phyloP scores from a whole-genome alignment of 768 basidiomycete species.

The Tylopilus intermedius region DNA sequence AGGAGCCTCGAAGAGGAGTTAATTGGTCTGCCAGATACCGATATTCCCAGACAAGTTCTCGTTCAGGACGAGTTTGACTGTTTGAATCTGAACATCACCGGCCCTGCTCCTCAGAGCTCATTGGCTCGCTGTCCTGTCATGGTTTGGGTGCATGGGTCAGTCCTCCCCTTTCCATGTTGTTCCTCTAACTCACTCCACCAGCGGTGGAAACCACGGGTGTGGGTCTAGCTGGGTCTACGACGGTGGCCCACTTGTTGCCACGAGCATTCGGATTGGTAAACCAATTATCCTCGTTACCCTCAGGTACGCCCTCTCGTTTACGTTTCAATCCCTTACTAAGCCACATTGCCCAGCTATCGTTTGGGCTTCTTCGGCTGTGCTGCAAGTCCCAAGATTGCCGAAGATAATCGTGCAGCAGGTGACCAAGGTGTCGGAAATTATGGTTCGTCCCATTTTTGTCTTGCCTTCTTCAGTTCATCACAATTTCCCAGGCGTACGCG shows the following conservation, averaged over 20 bases:
- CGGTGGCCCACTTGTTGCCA: slow-evolving; percentile 64
- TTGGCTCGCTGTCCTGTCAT: slow-evolving; percentile 66
- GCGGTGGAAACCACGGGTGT: slow-evolving; percentile 67
- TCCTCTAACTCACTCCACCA: slow-evolving; percentile 30
- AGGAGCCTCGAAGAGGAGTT: slow-evolving; percentile 55
- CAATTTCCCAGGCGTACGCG: slow-evolving; percentile 47
- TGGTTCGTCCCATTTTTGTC: slow-evolving; percentile 38
- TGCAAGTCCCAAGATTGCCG: slow-evolving; percentile 57
- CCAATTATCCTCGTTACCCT: slow-evolving; percentile 69
- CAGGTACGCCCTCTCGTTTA: slow-evolving; percentile 50
- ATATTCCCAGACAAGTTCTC: slow-evolving; percentile 49
- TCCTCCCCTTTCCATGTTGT: slow-evolving; percentile 11
- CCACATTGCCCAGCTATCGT: slow-evolving; percentile 51
- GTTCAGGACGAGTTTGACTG: slow-evolving; percentile 75
- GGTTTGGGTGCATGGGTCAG: slow-evolving; percentile 84
- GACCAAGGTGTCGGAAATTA: slow-evolving; percentile 77
- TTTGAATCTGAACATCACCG: slow-evolving; percentile 76
- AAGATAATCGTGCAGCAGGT: slow-evolving; percentile 60
- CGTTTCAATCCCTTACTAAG: slow-evolving; percentile 9
- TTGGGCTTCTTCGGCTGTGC: slow-evolving; percentile 74
- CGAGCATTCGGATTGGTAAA: slow-evolving; percentile 56
- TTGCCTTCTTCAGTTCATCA: slow-evolving; percentile 2
- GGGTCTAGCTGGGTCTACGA: slow-evolving; percentile 79
- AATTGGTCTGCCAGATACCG: slow-evolving; percentile 51
- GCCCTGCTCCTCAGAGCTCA: slow-evolving; percentile 47